Evolutionary conservation across 164 flowering plant species (phyloP), one percentile per base, ranked within the genome.

Genomic region (Chimonanthus salicifolius): DNA sequence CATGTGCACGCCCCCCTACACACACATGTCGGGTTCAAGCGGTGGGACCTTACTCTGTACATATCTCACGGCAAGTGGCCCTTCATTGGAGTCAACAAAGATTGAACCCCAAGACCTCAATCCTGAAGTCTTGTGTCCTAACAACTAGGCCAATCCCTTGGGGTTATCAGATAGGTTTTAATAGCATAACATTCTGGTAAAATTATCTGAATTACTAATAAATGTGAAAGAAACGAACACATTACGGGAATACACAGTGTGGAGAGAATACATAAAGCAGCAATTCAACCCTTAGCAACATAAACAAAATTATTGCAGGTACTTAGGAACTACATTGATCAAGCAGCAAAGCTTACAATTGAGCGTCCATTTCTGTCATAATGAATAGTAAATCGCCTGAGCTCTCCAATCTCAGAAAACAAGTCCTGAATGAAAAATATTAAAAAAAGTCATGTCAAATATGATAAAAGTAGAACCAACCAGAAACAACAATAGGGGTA

Each of bases 351-450:
- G 80, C 97, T 86, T 83, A 94, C 98, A 85, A 80, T 90, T 69
- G 98, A 82, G 16, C 86, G 91, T 4, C 97, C 97, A 83, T 80
- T 85, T 72, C 85, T 87, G 83, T 92, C 94, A 83, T 80, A 92
- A 79, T 94, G 97, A 74, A 94, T 78, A n/a, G 92, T 85, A 82
- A 81, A 90, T 66, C 96, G 84, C 77, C 86, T 89, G 80, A 94
- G 83, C 20, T 85, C 89, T 64, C 98, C 98, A 75, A 92, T 78
- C 81, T 91, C 97, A 73, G 94, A 82, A 80, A 94, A 94, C 6
- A 94, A 93, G 75, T 92, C 97, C 98, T 92, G 88, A 83, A 75
- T 74, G 69, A 46, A 75, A 54, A 54, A 75, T 10, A 20, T 11
- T 54, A 4, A 20, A 71, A 49, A 16, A 62, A 5, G 44, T 49